Conservation (phyloP, 148 eudicot genomes). For the Fallopia convolvulus region DNA sequence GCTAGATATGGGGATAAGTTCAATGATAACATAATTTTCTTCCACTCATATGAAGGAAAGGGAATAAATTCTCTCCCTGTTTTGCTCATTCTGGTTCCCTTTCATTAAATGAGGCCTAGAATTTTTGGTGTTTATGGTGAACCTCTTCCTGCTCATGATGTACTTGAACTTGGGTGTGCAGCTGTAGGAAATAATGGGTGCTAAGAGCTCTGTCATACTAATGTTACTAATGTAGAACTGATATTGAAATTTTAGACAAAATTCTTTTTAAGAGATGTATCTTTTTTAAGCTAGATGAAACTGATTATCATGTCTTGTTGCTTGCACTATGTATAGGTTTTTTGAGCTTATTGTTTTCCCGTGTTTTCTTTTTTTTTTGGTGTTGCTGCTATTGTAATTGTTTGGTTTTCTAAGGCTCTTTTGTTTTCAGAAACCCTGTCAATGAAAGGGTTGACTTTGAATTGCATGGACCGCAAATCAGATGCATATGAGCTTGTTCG, state of each 20-base stretch:
- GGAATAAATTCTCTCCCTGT: not conserved
- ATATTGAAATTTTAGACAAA: not conserved
- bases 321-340: not conserved
- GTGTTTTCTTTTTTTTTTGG: conserved; percentile 1
- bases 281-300: not conserved
- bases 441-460: conserved; percentile 93
- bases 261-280: not conserved
- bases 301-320: not conserved
- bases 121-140: not conserved
- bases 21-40: not conserved
- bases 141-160: not conserved
- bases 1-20: not conserved
- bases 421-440: conserved; percentile 77
- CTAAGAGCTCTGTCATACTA: not conserved
- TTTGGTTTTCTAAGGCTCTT: conserved; percentile 6
- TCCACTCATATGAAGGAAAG: not conserved
- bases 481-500: conserved; percentile 99
- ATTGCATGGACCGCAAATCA: conserved; percentile 97
- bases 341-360: not conserved
- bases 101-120: not conserved
- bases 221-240: not conserved
- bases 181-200: not conserved
- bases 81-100: not conserved
- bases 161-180: not conserved
- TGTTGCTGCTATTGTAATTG: conserved; percentile 13